phyloP scores from a whole-genome alignment of 257 asterid genomes.

The Lavandula angustifolia region DNA sequence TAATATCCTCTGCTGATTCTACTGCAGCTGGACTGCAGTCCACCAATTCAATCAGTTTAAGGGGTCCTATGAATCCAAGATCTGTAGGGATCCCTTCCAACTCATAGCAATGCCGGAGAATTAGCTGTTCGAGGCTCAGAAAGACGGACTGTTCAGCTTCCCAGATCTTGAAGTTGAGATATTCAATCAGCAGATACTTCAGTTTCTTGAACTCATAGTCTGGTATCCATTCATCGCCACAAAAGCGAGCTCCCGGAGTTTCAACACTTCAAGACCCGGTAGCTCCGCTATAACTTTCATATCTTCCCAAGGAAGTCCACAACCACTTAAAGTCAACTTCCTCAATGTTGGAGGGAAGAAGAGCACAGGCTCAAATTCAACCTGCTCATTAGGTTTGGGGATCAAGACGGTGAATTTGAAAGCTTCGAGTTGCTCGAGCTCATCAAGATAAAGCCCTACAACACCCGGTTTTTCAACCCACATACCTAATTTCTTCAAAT shows the following conservation, averaged over 20 bases:
- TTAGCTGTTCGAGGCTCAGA: constrained; percentile 23
- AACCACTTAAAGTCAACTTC: constrained; percentile 31
- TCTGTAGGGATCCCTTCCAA: constrained; percentile 26
- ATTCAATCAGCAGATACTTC: constrained; percentile 31
- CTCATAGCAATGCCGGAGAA: constrained; percentile 29
- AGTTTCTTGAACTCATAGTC: not conserved
- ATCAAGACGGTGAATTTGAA: constrained; percentile 36
- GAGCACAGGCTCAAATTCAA: constrained; percentile 19
- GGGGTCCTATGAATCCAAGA: constrained; percentile 6
- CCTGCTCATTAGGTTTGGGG: constrained; percentile 24
- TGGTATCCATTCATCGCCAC: constrained; percentile 28
- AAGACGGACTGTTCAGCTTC: not conserved
- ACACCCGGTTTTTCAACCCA: constrained; percentile 30
- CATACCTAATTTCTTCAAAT: constrained; percentile 36
- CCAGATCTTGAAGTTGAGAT: constrained; percentile 27
- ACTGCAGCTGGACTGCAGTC: constrained; percentile 33
- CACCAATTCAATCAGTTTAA: constrained; percentile 30
- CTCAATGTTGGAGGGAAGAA: constrained; percentile 22
- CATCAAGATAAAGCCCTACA: constrained; percentile 2
- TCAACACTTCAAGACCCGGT: constrained; percentile 36
- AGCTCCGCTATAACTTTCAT: constrained; percentile 27
- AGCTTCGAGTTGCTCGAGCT: constrained; percentile 30
- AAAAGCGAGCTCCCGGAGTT: constrained; percentile 33
- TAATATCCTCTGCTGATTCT: constrained; percentile 14
- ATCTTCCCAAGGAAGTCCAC: constrained; percentile 38